Conservation (phyloP, 148 eudicot species). For the Heliosperma pusillum region DNA sequence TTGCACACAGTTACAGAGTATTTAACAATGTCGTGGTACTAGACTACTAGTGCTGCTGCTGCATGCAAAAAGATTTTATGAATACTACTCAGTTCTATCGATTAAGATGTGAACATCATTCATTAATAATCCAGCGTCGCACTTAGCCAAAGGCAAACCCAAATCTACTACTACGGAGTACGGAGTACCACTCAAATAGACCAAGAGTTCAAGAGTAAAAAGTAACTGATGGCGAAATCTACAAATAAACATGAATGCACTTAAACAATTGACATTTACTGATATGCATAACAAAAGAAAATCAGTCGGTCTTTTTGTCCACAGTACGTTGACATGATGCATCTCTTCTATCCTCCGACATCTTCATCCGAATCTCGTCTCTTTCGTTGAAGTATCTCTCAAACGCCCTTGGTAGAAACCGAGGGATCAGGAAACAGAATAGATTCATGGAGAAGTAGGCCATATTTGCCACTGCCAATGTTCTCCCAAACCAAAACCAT, state of each 20-base stretch:
- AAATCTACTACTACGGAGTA: no score
- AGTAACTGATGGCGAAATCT: neutral
- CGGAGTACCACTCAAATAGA: no score
- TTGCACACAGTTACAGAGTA: no score
- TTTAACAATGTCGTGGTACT: no score
- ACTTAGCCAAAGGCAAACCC: no score
- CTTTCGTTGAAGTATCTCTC: slow-evolving; percentile 61
- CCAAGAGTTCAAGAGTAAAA: no score
- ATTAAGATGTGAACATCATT: no score
- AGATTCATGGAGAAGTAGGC: slow-evolving; percentile 61
- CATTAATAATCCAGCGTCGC: no score
- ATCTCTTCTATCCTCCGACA: slow-evolving; percentile 41
- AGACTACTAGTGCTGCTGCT: no score
- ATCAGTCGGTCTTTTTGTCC: slow-evolving; percentile 43
- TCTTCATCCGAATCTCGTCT: slow-evolving; percentile 48
- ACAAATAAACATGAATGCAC: neutral
- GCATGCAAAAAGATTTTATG: no score
- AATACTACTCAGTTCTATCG: no score
- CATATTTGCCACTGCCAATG: slow-evolving; percentile 48
- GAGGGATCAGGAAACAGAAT: slow-evolving; percentile 60
- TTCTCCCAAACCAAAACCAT: slow-evolving; percentile 75
- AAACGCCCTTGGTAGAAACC: slow-evolving; percentile 74
- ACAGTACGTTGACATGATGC: slow-evolving; percentile 13
- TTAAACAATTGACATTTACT: no score
- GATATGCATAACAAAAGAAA: neutral